Conservation (phyloP, 257 asterid species). For the Solanum dulcamara region DNA sequence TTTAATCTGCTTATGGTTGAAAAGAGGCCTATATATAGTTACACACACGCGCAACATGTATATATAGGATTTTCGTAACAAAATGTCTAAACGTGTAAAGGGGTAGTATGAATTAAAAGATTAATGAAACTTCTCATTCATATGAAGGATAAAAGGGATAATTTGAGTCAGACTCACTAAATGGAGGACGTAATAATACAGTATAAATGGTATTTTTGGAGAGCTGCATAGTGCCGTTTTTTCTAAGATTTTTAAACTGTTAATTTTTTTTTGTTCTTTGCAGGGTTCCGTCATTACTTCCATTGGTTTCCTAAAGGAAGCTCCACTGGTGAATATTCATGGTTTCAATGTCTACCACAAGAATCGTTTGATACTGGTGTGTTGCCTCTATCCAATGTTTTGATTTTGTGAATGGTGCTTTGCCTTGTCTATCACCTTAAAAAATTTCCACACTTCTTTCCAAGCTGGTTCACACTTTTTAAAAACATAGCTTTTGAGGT, state of each 20-base stretch:
- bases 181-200: neutral
- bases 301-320: constrained; percentile 87
- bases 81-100: neutral
- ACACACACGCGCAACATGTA: neutral
- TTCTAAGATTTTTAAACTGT: neutral
- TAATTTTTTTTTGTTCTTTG: constrained; percentile 11
- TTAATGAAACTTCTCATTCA: neutral
- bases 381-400: constrained; percentile 8
- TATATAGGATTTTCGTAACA: neutral
- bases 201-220: neutral
- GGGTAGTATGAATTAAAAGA: neutral
- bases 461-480: neutral
- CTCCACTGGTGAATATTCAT: constrained; percentile 70
- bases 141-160: neutral
- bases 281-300: constrained; percentile 69
- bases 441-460: neutral
- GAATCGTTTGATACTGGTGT: constrained; percentile 87
- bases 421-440: neutral
- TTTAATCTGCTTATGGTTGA: neutral
- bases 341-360: constrained; percentile 97
- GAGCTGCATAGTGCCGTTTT: neutral
- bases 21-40: neutral
- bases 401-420: neutral
- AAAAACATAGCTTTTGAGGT: neutral
- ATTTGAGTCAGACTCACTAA: neutral